A percentile compares a stretch with the other conserved stretches of the same genome.
Evolutionary conservation across 768 basidiomycete genomes (phyloP).

Genomic region (Lactifluus volemus): DNA sequence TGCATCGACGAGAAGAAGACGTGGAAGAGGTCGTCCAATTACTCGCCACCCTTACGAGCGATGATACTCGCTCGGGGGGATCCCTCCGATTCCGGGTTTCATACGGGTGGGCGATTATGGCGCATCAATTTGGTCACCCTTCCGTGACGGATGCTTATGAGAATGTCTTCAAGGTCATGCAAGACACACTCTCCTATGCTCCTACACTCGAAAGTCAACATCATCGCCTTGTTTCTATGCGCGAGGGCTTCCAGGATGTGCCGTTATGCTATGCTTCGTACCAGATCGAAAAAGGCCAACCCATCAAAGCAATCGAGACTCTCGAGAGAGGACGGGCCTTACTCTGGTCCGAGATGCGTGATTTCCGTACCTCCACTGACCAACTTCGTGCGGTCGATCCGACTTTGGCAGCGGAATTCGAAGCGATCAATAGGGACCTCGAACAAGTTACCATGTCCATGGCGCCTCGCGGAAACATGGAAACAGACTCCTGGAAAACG

Average conservation of each 20-base stretch:
- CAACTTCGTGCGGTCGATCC: not conserved
- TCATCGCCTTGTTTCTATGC: not conserved
- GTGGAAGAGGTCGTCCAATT: not conserved
- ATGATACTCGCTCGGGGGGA: not conserved
- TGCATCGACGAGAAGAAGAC: not conserved
- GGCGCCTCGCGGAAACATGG: not conserved
- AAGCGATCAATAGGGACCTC: not conserved
- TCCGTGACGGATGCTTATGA: not conserved
- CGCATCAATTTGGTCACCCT: not conserved
- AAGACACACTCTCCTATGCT: not conserved
- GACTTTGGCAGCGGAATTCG: not conserved
- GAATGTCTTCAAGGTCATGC: not conserved
- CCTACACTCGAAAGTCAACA: not conserved
- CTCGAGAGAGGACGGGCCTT: conserved; percentile 11
- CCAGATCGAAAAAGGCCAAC: not conserved
- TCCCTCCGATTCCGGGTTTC: not conserved
- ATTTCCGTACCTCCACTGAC: conserved; percentile 6
- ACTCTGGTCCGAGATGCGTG: conserved; percentile 9
- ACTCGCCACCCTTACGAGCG: no score
- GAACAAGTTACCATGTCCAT: not conserved
- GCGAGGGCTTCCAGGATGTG: not conserved
- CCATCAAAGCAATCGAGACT: not conserved
- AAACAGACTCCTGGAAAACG: not conserved
- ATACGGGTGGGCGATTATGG: not conserved
- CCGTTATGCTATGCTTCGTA: not conserved